Evolutionary conservation across 257 asterid species (phyloP), one percentile per base, ranked within the genome.

Genomic region (Lycium ferocissimum): DNA sequence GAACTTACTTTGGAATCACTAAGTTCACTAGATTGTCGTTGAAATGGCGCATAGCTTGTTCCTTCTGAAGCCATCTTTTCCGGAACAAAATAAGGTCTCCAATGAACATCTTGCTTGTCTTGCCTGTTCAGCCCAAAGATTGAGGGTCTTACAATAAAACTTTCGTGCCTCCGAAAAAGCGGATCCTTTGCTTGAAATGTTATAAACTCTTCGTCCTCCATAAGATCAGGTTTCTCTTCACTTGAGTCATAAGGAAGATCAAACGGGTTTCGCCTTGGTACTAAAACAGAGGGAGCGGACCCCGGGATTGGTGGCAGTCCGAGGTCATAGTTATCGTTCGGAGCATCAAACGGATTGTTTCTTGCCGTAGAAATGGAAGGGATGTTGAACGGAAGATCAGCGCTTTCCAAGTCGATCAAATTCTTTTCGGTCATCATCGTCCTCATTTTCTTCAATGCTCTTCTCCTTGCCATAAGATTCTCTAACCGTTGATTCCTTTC

Each of bases 401-500:
- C 84, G 79, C 92, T 88, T 33, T 96, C 99, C 70, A 96, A 91
- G 85, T 94, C 96, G 53, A 93, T 94, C 94, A 96, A 85, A 89
- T 94, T 94, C 85, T 85, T 90, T 69, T 96, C 98, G 10, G 92
- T 88, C 86, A 91, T 80, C 88, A 90, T 37, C 56, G 89, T 87
- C 88, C 85, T 81, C 54, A 70, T 88, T 76, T 92, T 92, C 90
- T 94, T 92, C 90, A 95, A 86, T 69, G 95, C 92, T 91, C 98
- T 91, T 89, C 99, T 91, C 88, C 98, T 92, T 76, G 95, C 90
- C 26, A 96, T 92, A 45, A 96, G 89, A 79, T 92, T 96, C 91
- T 96, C 99, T 91, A 96, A 88, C 88, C 96, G 90, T 84, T 90
- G 93, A 90, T 94, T 96, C 86, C 99, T 88, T 89, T 96, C 98